Percentiles rank a stretch among this genome's conserved stretches.
Evolutionary conservation across 2,329 filamentous ascomycete species (phyloP).

Genomic region (Fusarium brevicatenulatum): DNA sequence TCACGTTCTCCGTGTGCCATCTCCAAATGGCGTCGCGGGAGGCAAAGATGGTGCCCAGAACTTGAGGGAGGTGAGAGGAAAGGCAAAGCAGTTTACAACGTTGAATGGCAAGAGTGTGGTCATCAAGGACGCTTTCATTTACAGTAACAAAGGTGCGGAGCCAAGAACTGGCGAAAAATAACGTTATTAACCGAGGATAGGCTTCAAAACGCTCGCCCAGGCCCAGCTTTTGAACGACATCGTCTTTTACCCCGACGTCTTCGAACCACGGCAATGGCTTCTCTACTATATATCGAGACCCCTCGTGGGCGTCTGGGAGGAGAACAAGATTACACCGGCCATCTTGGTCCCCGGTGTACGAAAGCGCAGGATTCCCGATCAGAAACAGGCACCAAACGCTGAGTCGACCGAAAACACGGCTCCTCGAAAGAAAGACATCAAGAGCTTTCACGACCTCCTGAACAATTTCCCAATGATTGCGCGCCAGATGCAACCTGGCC

Average conservation of each 20-base stretch:
- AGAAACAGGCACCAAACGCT: conserved; percentile 50
- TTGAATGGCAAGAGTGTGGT: conserved; percentile 93
- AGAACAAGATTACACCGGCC: conserved; percentile 76
- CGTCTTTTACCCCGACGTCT: conserved; percentile 88
- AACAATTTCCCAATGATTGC: conserved; percentile 96
- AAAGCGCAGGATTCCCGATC: conserved; percentile 52
- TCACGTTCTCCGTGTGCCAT: conserved; percentile 90
- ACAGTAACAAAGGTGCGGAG: conserved; percentile 88
- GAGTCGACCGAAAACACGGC: conserved; percentile 57
- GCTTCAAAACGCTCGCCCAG: conserved; percentile 91
- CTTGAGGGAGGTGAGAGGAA: conserved; percentile 86
- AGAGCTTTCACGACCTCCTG: conserved; percentile 87
- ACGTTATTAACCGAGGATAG: conserved; percentile 57
- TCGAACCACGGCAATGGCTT: conserved; percentile 92
- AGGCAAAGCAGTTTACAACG: conserved; percentile 93
- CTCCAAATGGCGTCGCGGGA: conserved; percentile 59
- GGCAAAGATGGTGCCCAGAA: conserved; percentile 69
- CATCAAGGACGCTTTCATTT: conserved; percentile 91
- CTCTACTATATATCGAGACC: conserved; percentile 96
- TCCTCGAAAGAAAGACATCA: conserved; percentile 84
- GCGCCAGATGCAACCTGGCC: conserved; percentile 90
- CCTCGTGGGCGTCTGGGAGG: conserved; percentile 84
- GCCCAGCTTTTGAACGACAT: conserved; percentile 85
- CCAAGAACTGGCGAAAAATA: not conserved
- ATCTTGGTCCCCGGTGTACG: conserved; percentile 60